Evolutionary conservation across 306 rosid species (phyloP).

Genomic region (Glycyrrhiza uralensis): DNA sequence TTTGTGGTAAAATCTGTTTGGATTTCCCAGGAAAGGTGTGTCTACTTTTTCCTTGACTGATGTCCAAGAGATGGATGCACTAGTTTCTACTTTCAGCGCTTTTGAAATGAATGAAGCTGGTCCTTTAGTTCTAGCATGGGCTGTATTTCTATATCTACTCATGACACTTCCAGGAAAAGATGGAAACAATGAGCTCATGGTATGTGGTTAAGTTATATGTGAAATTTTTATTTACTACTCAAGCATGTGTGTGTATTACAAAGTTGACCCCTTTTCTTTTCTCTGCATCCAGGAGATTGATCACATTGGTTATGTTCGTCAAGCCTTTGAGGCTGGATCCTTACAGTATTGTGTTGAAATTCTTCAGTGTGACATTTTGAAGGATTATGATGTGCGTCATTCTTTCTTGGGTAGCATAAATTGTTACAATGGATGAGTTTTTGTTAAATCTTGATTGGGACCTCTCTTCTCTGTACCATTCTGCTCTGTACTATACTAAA

Average conservation of each 20-base stretch:
- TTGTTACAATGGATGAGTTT: slow-evolving; percentile 19
- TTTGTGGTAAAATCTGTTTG: slow-evolving; percentile 26
- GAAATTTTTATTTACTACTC: slow-evolving; percentile 16
- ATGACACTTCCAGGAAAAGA: slow-evolving; percentile 83
- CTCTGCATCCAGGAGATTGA: slow-evolving; percentile 70
- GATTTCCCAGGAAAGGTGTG: slow-evolving; percentile 55
- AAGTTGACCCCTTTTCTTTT: slow-evolving; percentile 25
- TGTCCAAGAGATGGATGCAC: slow-evolving; percentile 81
- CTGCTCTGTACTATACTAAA: neutral
- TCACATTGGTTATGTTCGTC: slow-evolving; percentile 88
- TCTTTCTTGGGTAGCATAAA: slow-evolving; percentile 24
- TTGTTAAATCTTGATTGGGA: slow-evolving; percentile 20
- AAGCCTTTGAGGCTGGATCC: slow-evolving; percentile 78
- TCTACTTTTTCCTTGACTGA: slow-evolving; percentile 53
- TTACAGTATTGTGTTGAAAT: slow-evolving; percentile 63
- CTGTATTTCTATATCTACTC: slow-evolving; percentile 76
- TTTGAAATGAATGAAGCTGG: slow-evolving; percentile 79
- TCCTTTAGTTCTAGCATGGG: slow-evolving; percentile 88
- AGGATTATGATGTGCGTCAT: slow-evolving; percentile 75
- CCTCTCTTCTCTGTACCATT: slow-evolving; percentile 12
- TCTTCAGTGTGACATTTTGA: slow-evolving; percentile 73
- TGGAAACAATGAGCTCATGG: slow-evolving; percentile 60
- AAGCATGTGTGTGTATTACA: neutral
- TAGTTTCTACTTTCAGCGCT: slow-evolving; percentile 62
- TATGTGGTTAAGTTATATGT: slow-evolving; percentile 35